Base-by-base conservation (phyloP, 2,329 filamentous ascomycete genomes). In the Calonectria naviculata region DNA sequence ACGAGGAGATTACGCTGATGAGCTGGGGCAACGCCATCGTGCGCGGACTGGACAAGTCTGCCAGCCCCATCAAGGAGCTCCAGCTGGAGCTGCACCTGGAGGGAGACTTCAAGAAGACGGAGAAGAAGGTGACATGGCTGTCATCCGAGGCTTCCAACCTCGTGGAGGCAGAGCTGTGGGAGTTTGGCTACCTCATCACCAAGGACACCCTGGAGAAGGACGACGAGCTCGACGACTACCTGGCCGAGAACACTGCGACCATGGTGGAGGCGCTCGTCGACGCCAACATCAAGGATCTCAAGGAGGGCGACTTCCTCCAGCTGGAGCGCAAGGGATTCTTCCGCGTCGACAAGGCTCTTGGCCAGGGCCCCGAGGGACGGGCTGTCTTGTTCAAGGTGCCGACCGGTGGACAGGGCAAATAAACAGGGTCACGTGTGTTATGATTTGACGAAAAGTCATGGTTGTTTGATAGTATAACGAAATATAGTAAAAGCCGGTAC, bases 71-170 rank as follows among this genome's bases (percentile, higher is more conserved):
- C 78, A 93, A 91, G 15, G 87, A 85, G 41, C 88, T 98, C 44
- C 93, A 93, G 69, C 87, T 97, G 65, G 94, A 98, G 84, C 90
- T 98, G n/a, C 93, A 98, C 83, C 90, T 98, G 61, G 91, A 93
- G 78, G 95, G 96, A 67, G 96, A 98, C 82, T 94, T 98, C 83
- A 98, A 97, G 88, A 93, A 94, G 80, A 98, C 96, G 0, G 92
- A 95, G 80, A 98, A 98, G 91, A 98, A 98, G 88, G 91, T 98
- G 42, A 98, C 95, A 1, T 98, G 96, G 96, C 87, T 98, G 58
- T 93, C 94, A 1, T 90, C 89, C 0, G 90, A 94, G 75, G 90
- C 90, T 52, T 93, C 96, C 85, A 90, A 93, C 70, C 89, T 98
- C 0, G 88, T 97, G 17, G 91, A 92, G 9, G 92, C 97, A 26